phyloP scores from a whole-genome alignment of 2,329 filamentous ascomycete species.

The Exophiala viscosa region DNA sequence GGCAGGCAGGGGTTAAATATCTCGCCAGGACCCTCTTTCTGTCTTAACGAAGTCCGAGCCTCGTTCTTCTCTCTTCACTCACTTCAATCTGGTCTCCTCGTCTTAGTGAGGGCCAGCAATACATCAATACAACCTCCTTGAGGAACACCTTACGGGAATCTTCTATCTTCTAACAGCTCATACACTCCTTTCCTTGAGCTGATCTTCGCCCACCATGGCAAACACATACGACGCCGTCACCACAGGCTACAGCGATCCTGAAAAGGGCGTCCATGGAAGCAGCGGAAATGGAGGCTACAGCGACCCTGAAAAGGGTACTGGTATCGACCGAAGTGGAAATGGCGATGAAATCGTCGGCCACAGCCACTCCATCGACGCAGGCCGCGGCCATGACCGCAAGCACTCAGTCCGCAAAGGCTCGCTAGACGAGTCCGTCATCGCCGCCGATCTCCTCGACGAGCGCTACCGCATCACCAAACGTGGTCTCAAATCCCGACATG shows the following conservation, averaged over 20 bases:
- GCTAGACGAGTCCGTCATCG: slow-evolving; percentile 33
- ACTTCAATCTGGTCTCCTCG: background rate
- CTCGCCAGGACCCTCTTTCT: background rate
- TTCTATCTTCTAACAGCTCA: too few species aligned
- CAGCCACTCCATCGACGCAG: slow-evolving; percentile 3
- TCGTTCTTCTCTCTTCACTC: background rate
- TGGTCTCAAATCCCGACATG: slow-evolving; percentile 42
- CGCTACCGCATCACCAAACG: slow-evolving; percentile 40
- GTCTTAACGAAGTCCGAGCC: background rate
- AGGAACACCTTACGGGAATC: too few species aligned
- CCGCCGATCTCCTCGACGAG: slow-evolving; percentile 39
- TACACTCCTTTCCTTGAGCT: too few species aligned
- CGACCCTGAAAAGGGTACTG: slow-evolving; percentile 25
- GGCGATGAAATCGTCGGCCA: background rate
- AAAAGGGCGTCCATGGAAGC: too few species aligned
- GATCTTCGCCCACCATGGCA: slow-evolving; percentile 6
- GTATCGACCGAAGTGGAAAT: background rate
- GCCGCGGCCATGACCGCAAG: slow-evolving; percentile 12
- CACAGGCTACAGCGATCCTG: too few species aligned
- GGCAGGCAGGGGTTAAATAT: background rate
- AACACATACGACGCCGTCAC: background rate
- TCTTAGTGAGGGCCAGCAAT: background rate
- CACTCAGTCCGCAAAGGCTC: slow-evolving; percentile 19
- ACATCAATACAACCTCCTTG: background rate
- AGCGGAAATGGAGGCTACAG: too few species aligned